Percentiles rank a stretch among this genome's conserved stretches.
phyloP scores from a whole-genome alignment of 345 rosid genomes.

The Hibiscus tridactylites region DNA sequence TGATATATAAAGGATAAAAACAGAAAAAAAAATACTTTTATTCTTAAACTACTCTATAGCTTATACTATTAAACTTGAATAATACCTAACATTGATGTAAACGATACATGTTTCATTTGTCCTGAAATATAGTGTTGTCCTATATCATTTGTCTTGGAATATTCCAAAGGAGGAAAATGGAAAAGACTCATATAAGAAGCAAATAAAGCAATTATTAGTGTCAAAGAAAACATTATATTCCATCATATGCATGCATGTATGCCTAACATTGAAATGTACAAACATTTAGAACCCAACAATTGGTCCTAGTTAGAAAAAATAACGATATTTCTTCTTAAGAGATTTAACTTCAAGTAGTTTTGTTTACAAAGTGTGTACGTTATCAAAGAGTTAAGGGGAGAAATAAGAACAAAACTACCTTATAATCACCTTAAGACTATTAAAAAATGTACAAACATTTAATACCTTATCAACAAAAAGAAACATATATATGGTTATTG shows the following conservation, averaged over 20 bases:
- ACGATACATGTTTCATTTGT: not conserved
- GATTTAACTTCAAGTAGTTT: too few relatives aligned
- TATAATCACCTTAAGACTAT: too few relatives aligned
- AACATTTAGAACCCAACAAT: not conserved
- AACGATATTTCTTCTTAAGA: too few relatives aligned
- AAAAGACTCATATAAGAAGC: not conserved
- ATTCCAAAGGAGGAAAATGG: not conserved
- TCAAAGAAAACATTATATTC: not conserved
- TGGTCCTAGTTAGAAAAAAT: too few relatives aligned
- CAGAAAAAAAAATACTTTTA: too few relatives aligned
- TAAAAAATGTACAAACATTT: not conserved
- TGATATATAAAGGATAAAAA: too few relatives aligned
- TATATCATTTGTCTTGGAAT: not conserved
- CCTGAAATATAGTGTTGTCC: not conserved
- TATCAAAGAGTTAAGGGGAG: too few relatives aligned
- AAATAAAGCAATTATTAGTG: not conserved
- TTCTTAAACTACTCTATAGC: too few relatives aligned
- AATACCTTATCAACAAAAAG: too few relatives aligned
- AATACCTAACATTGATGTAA: not conserved
- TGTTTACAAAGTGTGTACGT: too few relatives aligned
- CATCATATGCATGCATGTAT: not conserved
- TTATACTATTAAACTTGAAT: too few relatives aligned
- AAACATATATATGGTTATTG: not conserved
- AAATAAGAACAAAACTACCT: too few relatives aligned
- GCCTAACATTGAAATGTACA: not conserved